Base-by-base conservation (phyloP, 78 protist genomes). In the Speleostelium caveatum region DNA sequence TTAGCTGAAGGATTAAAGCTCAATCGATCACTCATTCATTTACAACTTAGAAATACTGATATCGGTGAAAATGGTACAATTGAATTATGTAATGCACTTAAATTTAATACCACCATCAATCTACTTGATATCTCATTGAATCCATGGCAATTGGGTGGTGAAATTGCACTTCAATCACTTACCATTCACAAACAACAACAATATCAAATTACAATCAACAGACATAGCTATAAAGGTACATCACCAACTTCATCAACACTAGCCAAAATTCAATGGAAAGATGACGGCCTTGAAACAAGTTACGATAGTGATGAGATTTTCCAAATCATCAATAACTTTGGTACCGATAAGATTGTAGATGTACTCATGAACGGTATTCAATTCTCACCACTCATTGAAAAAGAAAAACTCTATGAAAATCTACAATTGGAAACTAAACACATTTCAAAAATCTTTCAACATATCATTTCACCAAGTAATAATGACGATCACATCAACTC, bases 101-200 rank as follows among this genome's bases (percentile, higher is more conserved):
- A 69, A 68, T 80, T 80, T 33, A 80, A 69, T 42, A 69, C 63
- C 1, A 59, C 63, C 17, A 67, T 80, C 5, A 22, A 76, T 2
- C 62, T 69, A 0, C 24, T 80, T n/a, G 90, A 80, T 42, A 36
- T 80, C 3, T 80, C 90, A 10, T 56, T 80, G 35, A 80, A 80
- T 69, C 90, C 90, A 17, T 80, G 90, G 90, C 72, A 69, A 59
- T 59, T 80, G 30, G 62, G 33, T 58, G 90, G 90, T 60, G 90
- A 80, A 24, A 80, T 80, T 41, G 75, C 90, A 30, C 67, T 80
- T 16, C 90, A 80, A 41, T 69, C 79, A 41, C 28, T 80, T 38
- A 19, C 39, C 14, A 69, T 41, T 26, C 45, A 24, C 53, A 80
- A 80, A 80, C 90, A 80, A 51, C 77, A 71, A 49, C 49, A 38